Evolutionary conservation across 1,139 yeast species (phyloP), one percentile per base, ranked within the genome.

Genomic region (Geotrichum restrictum): DNA sequence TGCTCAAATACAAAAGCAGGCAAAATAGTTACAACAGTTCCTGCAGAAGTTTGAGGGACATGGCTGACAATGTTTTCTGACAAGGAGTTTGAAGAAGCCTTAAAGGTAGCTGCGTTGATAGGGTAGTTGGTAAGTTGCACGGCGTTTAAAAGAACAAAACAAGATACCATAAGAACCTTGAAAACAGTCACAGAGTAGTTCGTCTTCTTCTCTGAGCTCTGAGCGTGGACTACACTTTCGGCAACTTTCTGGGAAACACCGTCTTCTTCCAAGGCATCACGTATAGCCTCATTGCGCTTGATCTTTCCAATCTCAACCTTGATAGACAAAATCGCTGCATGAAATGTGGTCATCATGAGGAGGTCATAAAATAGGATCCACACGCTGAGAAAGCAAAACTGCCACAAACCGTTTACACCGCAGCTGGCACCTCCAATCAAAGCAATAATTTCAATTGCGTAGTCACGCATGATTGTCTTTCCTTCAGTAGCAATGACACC

Each of bases 231-330:
- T 39, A 87, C 84, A 53, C 80, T 77, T 59, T 80, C 82, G 44
- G 93, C 97, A 45, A 87, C 87, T 55, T 76, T 73, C 52, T 64
- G 82, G 45, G 88, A 79, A 40, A 93, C 80, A 21, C 98, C 98
- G 63, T 94, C 98, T 68, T 93, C 98, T 71, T 91, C 96, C 60
- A 93, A 75, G 21, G 89, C 93, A 60, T 81, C 83, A 65, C 86
- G 83, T 66, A 91, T 79, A 55, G 83, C 80, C 56, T 89, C 84
- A 49, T 93, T 86, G 61, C 91, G 82, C 70, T 93, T 88, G 56
- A 95, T 95, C 59, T 89, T 78, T 65, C 83, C 83, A 66, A 93
- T 88, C 70, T 94, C 98, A 42, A 94, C 82, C 70, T 93, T 93
- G 69, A 93, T 78, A 1, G 96, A 84, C 61, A 93, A 78, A 50